Percentiles rank a stretch among this genome's conserved stretches.
Evolutionary conservation across 2,329 filamentous ascomycete species (phyloP).

Genomic region (Phialophora tarda): DNA sequence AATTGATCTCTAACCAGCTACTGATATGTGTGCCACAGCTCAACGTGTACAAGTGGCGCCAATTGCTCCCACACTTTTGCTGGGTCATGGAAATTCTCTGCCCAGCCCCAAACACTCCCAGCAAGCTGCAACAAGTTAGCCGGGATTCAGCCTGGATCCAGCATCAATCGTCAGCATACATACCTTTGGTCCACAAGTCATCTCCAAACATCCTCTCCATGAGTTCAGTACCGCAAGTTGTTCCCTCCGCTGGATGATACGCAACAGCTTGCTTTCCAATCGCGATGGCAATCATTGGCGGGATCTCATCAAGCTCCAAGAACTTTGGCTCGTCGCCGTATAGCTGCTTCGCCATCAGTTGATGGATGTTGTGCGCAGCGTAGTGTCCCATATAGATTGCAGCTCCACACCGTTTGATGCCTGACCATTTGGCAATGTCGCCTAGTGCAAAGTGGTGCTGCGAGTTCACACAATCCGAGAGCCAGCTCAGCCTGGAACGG

Average conservation of each 20-base stretch:
- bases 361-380: constrained; percentile 70
- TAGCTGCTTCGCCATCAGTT: constrained; percentile 57
- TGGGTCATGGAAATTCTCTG: no score
- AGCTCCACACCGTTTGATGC: constrained; percentile 78
- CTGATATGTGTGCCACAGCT: no score
- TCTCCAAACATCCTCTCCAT: constrained; percentile 69
- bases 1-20: no score
- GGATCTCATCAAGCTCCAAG: constrained; percentile 59
- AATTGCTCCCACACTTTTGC: no score
- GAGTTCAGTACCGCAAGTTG: constrained; percentile 66
- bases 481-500: constrained; percentile 51
- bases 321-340: constrained; percentile 53
- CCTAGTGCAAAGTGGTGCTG: constrained; percentile 70
- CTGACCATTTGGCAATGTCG: constrained; percentile 73
- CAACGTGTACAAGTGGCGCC: no score
- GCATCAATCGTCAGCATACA: constrained; percentile 44
- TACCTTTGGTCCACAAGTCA: constrained; percentile 66
- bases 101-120: no score
- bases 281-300: constrained; percentile 72
- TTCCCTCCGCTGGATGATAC: constrained; percentile 64
- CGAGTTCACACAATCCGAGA: constrained; percentile 57
- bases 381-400: constrained; percentile 76
- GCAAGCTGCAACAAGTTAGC: no score
- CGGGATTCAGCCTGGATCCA: no score
- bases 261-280: constrained; percentile 72